These are phyloP conservation scores for Daedalea quercina DNA, from an alignment of 768 basidiomycete species.

Conservation along the genomic window DNA sequence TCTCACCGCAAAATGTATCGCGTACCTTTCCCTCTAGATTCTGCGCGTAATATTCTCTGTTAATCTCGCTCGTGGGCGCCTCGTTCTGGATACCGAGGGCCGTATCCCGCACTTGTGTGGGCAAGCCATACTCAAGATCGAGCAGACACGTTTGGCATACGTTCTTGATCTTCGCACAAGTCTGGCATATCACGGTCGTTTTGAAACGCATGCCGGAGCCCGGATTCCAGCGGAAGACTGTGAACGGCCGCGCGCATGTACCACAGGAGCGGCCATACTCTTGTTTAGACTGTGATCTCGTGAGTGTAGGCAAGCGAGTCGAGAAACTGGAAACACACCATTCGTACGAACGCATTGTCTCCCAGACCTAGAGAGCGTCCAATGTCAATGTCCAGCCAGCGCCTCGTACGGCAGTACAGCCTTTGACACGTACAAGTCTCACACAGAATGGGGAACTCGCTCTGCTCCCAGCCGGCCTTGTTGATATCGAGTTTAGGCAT, in stretches of 20 bases:
- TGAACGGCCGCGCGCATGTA: constrained; percentile 94
- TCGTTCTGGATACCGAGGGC: constrained; percentile 80
- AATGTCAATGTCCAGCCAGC: background rate
- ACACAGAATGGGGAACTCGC: constrained; percentile 90
- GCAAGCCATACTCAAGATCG: constrained; percentile 93
- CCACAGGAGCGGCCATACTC: constrained; percentile 95
- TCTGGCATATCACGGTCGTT: constrained; percentile 95
- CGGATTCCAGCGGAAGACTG: constrained; percentile 98
- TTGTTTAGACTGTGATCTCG: constrained; percentile 78
- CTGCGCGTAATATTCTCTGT: constrained; percentile 91
- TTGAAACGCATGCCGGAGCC: constrained; percentile 92
- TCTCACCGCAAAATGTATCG: constrained; percentile 3
- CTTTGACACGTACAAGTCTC: constrained; percentile 66
- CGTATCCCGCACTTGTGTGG: constrained; percentile 95
- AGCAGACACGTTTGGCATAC: constrained; percentile 97
- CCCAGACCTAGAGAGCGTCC: constrained; percentile 57
- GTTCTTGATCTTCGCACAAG: constrained; percentile 93
- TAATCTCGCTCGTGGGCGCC: constrained; percentile 95
- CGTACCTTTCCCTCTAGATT: constrained; percentile 82
- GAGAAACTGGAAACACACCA: constrained; percentile 49
- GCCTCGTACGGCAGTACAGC: background rate
- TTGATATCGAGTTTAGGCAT: constrained; percentile 90
- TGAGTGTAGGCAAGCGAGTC: background rate
- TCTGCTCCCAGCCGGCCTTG: constrained; percentile 92
- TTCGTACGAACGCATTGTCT: constrained; percentile 87